Evolutionary conservation across 441 rosid species (phyloP).

Genomic region (Euphorbia celastroides): DNA sequence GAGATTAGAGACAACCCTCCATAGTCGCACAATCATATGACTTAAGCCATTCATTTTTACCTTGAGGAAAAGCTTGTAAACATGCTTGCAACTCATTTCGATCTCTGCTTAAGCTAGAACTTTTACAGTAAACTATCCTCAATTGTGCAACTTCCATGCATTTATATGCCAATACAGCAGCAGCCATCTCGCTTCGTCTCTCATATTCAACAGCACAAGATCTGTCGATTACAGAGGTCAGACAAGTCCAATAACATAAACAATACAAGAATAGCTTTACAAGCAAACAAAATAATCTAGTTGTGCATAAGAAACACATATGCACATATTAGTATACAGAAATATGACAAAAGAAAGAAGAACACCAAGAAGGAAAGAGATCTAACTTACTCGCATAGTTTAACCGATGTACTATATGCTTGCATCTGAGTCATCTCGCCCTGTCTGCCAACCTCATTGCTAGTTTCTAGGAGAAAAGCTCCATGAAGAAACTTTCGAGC

Average conservation of each 20-base stretch:
- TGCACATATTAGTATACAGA: not conserved
- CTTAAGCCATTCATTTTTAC: conserved; percentile 31
- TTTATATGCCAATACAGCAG: conserved; percentile 87
- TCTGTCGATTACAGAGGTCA: conserved; percentile 34
- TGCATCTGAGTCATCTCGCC: conserved; percentile 52
- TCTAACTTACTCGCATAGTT: conserved; percentile 65
- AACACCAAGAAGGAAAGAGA: not conserved
- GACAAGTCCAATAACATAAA: conserved; percentile 2
- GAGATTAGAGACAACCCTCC: too few relatives aligned
- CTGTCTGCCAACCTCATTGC: conserved; percentile 37
- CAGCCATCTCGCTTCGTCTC: conserved; percentile 57
- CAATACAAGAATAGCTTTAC: not conserved
- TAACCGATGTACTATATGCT: conserved; percentile 46
- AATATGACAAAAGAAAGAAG: not conserved
- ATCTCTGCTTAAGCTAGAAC: conserved; percentile 40
- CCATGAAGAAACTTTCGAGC: conserved; percentile 62
- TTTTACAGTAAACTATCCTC: conserved; percentile 55
- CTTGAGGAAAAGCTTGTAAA: conserved; percentile 47
- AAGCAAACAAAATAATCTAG: not conserved
- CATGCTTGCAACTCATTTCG: conserved; percentile 53
- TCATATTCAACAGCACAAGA: conserved; percentile 72
- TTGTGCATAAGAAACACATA: too few relatives aligned
- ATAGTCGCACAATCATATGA: not conserved
- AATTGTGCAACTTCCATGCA: conserved; percentile 80
- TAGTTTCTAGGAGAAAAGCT: conserved; percentile 52